phyloP scores from a whole-genome alignment of 371 early-diverging fungal species.

The Massospora cicadina region DNA sequence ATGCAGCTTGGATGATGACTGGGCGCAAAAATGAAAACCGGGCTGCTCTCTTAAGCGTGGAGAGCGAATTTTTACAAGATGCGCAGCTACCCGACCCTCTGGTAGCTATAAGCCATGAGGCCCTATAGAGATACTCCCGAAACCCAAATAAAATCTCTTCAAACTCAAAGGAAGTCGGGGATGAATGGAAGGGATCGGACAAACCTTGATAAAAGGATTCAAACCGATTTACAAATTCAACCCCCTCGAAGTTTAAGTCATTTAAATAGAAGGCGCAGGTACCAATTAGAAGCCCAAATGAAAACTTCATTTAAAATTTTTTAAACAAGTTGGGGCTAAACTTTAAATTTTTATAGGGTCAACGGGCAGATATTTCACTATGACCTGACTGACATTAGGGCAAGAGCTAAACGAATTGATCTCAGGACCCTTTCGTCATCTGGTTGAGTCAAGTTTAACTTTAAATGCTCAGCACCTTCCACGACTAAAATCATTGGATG shows the following conservation, averaged over 20 bases:
- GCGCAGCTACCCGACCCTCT: neutral
- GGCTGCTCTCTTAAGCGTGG: neutral
- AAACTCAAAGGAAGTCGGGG: neutral
- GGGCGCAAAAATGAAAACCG: neutral
- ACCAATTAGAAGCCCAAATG: neutral
- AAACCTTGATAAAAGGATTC: neutral
- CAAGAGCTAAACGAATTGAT: too few species aligned
- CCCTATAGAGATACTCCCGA: neutral
- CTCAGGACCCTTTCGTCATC: too few species aligned
- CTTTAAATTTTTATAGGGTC: too few species aligned
- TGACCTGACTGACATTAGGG: too few species aligned
- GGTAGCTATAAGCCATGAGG: neutral
- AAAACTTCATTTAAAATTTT: neutral
- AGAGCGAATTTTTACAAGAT: neutral
- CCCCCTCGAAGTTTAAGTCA: neutral
- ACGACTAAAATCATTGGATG: too few species aligned
- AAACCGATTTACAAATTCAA: neutral
- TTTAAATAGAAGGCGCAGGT: neutral
- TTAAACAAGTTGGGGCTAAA: too few species aligned
- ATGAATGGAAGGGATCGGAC: neutral
- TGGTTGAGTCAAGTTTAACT: too few species aligned
- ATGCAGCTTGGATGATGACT: neutral
- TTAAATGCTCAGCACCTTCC: too few species aligned
- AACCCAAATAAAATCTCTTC: neutral
- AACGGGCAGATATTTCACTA: too few species aligned